Evolutionary conservation across 805 yeast species (phyloP), one percentile per base, ranked within the genome.

Genomic region (Hanseniaspora guilliermondii): DNA sequence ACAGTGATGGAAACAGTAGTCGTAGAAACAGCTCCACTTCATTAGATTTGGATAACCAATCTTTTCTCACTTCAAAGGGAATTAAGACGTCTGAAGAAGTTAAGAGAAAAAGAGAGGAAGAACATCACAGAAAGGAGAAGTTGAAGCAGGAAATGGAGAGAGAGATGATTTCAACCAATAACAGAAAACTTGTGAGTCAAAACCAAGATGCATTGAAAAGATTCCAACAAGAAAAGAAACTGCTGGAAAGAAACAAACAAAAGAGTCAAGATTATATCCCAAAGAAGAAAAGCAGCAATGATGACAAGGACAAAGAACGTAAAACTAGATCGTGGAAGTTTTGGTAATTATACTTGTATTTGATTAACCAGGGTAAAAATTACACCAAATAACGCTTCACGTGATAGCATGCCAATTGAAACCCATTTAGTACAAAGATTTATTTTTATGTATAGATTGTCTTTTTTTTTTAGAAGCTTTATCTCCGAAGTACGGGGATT

Each of bases 121-220:
- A 50, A 36, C 35, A 35, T 6, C 36, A 42, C n/a, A 42, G 47
- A 42, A 14, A 30, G 19, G 14, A 27, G 19, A 50, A 50, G 11
- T 4, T 50, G 17, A 50, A 50, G 19, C 35, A 17, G 21, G 54
- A 50, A 36, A 50, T 50, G 54, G 54, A 50, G 25, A 42, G 22
- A 22, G 48, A 42, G 12, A 50, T 42, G 48, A 50, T 14, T n/a
- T 6, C 21, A 5, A 8, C 32, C 6, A 21, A 16, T 11, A 27
- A 38, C 27, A 36, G 16, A 25, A 42, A 35, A 8, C 21, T 50
- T 6, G 48, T 50, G 6, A 50, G 37, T 12, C 54, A 50, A 27
- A 50, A 39, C 9, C 47, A 50, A n/a, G 54, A 50, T 36, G 44
- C 24, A 2, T 11, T 50, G 32, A 35, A 42, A 19, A 50, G 22